Conservation (phyloP, 2,329 filamentous ascomycete genomes). For the Sarocladium kiliense region DNA sequence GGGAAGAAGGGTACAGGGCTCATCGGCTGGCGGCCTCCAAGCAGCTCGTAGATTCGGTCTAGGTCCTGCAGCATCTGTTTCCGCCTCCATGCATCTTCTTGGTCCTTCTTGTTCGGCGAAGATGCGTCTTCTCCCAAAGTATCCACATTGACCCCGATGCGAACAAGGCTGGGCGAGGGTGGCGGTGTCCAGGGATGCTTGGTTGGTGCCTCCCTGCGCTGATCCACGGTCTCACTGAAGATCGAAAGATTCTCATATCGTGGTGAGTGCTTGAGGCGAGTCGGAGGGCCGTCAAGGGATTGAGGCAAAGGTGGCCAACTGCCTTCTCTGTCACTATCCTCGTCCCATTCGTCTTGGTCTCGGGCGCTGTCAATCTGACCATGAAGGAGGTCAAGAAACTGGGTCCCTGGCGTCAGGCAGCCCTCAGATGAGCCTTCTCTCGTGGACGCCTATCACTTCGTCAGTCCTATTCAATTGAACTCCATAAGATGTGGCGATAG, state of each 20-base stretch:
- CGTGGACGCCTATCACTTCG: not conserved
- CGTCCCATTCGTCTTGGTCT: conserved; percentile 10
- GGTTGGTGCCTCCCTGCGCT: not conserved
- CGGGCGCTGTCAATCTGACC: conserved; percentile 17
- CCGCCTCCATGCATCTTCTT: not conserved
- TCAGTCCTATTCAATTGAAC: not conserved
- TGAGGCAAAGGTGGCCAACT: not conserved
- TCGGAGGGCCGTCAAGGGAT: conserved; percentile 2
- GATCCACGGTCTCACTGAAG: not conserved
- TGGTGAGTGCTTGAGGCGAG: conserved; percentile 19
- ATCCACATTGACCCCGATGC: not conserved
- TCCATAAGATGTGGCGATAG: not conserved
- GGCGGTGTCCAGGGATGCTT: conserved; percentile 16
- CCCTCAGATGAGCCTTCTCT: not conserved
- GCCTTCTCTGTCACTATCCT: not conserved
- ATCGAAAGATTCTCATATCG: conserved; percentile 18
- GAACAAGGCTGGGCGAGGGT: conserved; percentile 12
- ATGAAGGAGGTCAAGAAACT: conserved; percentile 22
- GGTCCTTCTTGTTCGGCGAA: not conserved
- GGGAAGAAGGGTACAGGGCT: conserved; percentile 35
- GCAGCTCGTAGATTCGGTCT: not conserved
- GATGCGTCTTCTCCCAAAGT: not conserved
- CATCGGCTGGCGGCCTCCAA: not conserved
- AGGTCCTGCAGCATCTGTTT: conserved; percentile 10
- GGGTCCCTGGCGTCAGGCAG: not conserved